These are phyloP conservation scores for Suhomyces coccinellae DNA, from an alignment of 1,139 yeast species.

Conservation along the genomic window DNA sequence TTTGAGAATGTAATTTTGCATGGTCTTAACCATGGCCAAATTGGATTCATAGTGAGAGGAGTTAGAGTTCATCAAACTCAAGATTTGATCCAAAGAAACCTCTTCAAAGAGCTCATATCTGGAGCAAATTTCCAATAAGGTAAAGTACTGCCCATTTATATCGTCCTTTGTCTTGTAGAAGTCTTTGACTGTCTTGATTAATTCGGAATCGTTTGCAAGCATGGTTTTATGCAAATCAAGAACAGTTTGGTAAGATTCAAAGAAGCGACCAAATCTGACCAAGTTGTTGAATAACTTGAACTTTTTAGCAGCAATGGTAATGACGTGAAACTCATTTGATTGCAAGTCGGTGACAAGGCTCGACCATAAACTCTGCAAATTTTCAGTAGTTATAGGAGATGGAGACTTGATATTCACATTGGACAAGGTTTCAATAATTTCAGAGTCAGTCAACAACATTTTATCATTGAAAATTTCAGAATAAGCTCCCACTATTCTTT, in stretches of 20 bases:
- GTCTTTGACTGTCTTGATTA: slow-evolving; percentile 26
- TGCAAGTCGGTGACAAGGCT: slow-evolving; percentile 24
- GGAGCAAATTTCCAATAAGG: slow-evolving; percentile 13
- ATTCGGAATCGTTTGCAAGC: slow-evolving; percentile 9
- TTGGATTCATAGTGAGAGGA: slow-evolving; percentile 30
- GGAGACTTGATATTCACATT: not conserved
- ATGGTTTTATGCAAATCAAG: slow-evolving; percentile 27
- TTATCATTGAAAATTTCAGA: not conserved
- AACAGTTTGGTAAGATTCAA: slow-evolving; percentile 8
- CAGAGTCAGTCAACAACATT: slow-evolving; percentile 5
- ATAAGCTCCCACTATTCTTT: not conserved
- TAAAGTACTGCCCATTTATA: slow-evolving; percentile 36
- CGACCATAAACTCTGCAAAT: slow-evolving; percentile 16
- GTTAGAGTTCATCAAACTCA: slow-evolving; percentile 21
- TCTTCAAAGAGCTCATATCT: slow-evolving; percentile 4
- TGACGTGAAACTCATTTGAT: slow-evolving; percentile 28
- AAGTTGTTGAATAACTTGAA: slow-evolving; percentile 35
- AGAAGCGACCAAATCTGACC: slow-evolving; percentile 5
- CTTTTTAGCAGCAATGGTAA: slow-evolving; percentile 31
- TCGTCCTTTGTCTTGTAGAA: slow-evolving; percentile 49
- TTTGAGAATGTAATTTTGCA: slow-evolving; percentile 13
- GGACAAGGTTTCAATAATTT: slow-evolving; percentile 10
- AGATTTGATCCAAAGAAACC: slow-evolving; percentile 11
- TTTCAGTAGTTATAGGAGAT: not conserved
- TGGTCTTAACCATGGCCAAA: slow-evolving; percentile 23